Evolutionary conservation across 768 basidiomycete genomes (phyloP).

Genomic region (Clathrus columnatus): DNA sequence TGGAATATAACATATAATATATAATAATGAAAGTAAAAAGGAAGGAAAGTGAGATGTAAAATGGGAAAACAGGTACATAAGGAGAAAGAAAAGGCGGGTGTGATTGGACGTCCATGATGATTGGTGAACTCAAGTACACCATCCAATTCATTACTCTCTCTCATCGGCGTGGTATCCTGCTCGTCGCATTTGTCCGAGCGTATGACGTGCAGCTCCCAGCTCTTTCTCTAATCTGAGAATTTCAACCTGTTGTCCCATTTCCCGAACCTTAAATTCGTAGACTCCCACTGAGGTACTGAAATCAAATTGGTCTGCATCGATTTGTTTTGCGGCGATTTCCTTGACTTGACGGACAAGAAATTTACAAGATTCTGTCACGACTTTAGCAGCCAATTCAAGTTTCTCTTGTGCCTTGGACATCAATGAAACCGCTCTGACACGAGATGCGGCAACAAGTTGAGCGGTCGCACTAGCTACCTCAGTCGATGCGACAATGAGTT

Average conservation of each 20-base stretch:
- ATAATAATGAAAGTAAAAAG: not conserved
- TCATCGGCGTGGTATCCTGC: slow-evolving; percentile 87
- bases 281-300: slow-evolving; percentile 88
- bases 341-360: slow-evolving; percentile 96
- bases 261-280: slow-evolving; percentile 91
- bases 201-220: slow-evolving; percentile 75
- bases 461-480: slow-evolving; percentile 96
- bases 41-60: not conserved
- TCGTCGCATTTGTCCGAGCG: slow-evolving; percentile 75
- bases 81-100: not conserved
- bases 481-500: slow-evolving; percentile 99
- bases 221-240: slow-evolving; percentile 96
- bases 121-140: not conserved
- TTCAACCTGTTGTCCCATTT: slow-evolving; percentile 99
- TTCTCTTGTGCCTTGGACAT: slow-evolving; percentile 99
- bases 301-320: slow-evolving; percentile 68
- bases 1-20: not conserved
- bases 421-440: slow-evolving; percentile 92
- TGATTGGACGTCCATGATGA: not conserved
- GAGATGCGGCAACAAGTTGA: slow-evolving; percentile 95
- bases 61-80: not conserved
- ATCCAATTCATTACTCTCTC: slow-evolving; percentile 40
- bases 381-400: slow-evolving; percentile 92
- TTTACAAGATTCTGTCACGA: slow-evolving; percentile 95
- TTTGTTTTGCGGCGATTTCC: slow-evolving; percentile 79